A percentile compares a stretch with the other conserved stretches of the same genome.
phyloP scores from a whole-genome alignment of 73 alveolate species.

The Blepharisma stoltei region DNA sequence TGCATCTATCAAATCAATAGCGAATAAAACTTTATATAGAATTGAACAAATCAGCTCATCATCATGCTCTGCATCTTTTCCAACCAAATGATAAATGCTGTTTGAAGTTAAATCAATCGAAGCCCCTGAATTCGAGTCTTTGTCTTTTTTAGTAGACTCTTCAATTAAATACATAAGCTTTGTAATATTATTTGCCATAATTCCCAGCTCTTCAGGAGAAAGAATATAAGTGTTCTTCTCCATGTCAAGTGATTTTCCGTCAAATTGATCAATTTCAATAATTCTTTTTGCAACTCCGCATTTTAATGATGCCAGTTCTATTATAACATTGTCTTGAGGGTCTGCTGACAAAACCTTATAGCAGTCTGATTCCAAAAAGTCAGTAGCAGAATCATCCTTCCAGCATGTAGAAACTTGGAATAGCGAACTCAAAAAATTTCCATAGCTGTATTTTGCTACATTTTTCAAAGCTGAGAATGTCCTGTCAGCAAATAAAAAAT shows the following conservation, averaged over 20 bases:
- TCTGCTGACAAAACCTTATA: slow-evolving; percentile 54
- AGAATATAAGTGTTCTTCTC: too few relatives aligned
- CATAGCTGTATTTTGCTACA: slow-evolving; percentile 45
- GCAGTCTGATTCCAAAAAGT: slow-evolving; percentile 44
- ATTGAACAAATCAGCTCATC: neutral
- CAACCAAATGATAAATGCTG: too few relatives aligned
- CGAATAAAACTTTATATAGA: neutral
- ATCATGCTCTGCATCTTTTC: neutral
- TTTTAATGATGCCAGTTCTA: slow-evolving; percentile 50
- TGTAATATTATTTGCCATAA: too few relatives aligned
- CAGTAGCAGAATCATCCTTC: slow-evolving; percentile 34
- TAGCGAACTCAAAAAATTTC: slow-evolving; percentile 39
- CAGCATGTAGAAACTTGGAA: slow-evolving; percentile 33
- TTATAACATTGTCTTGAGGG: slow-evolving; percentile 48
- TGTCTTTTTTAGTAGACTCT: too few relatives aligned
- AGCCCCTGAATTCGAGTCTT: too few relatives aligned
- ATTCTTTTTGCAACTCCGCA: slow-evolving; percentile 31
- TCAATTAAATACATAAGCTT: too few relatives aligned
- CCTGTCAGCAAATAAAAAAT: slow-evolving; percentile 58
- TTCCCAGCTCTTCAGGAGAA: too few relatives aligned
- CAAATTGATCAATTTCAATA: neutral
- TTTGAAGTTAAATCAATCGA: too few relatives aligned
- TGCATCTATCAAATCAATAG: neutral
- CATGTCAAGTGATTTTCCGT: too few relatives aligned
- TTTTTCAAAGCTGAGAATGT: slow-evolving; percentile 39